Base-by-base conservation (phyloP, 441 rosid genomes). In the Sinapis alba region DNA sequence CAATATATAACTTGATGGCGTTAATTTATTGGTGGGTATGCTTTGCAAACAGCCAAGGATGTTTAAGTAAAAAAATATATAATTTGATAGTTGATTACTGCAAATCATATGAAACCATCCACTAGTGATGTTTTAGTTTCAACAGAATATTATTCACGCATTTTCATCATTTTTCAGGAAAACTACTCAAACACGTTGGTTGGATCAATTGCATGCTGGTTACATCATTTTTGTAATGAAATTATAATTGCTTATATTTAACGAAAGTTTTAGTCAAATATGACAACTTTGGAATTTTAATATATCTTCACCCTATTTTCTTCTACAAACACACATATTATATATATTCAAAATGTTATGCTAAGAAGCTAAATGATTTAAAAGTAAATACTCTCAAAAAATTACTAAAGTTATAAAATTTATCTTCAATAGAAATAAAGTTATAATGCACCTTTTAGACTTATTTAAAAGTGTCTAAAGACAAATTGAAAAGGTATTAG, bases 111-210 rank as follows among this genome's bases (percentile, higher is more conserved):
- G 74, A 66, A 67, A 66, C 27, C 36, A 24, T 67, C 77, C 77
- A 78, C 69, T 72, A 78, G 28, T 78, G 80, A 78, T 66, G 73
- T 53, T 72, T 71, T 65, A 72, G 77, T 78, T 60, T 72, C 73
- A 72, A 72, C 80, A 66, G 58, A 78, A n/a, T 30, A 70, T 19
- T 19, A 62, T 45, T 65, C 62, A 66, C 50, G 23, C 60, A 19
- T 26, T 65, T 71, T 28, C 34, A 32, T 65, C 11, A 51, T 34
- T 65, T 65, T 77, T 59, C 50, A 13, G 12, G 27, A 53, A 27
- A 20, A 11, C 66, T 66, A 66, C 58, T 64, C 60, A 50, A 41
- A 57, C 27, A 59, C 15, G 32, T 57, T 51, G 59, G 59, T 62
- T 21, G 59, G 57, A 70, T 76, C 62, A 62, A 57, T 64, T 65